A percentile compares a stretch with the other conserved stretches of the same genome.
These are phyloP conservation scores for Botrytis porri DNA, from an alignment of 2,329 filamentous ascomycete genomes.

Conservation along the genomic window DNA sequence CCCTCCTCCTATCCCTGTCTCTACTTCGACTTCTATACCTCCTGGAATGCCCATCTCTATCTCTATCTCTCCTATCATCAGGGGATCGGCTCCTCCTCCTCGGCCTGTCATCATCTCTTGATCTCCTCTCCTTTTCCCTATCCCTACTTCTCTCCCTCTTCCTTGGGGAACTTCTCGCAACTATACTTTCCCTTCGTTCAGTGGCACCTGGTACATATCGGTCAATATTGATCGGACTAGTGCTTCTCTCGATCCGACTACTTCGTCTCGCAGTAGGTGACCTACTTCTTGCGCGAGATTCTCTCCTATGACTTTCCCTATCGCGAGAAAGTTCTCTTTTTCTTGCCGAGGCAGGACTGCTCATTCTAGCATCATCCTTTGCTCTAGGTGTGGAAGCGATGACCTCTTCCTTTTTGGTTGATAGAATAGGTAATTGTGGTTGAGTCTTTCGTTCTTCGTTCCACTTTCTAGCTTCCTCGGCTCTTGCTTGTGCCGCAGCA, in stretches of 20 bases:
- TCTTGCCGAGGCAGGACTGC: conserved; percentile 31
- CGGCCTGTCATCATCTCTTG: conserved; percentile 22
- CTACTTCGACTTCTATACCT: conserved; percentile 28
- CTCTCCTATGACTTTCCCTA: conserved; percentile 32
- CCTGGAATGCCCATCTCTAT: conserved; percentile 15
- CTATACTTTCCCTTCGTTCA: conserved; percentile 30
- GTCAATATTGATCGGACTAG: conserved; percentile 37
- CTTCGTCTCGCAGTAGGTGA: conserved; percentile 31
- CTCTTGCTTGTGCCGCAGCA: conserved; percentile 60
- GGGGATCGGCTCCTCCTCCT: conserved; percentile 24
- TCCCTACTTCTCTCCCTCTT: conserved; percentile 34
- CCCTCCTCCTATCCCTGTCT: conserved; percentile 24
- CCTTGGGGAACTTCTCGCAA: conserved; percentile 23
- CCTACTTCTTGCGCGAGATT: conserved; percentile 37
- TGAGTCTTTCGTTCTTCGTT: conserved; percentile 59
- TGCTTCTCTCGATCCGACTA: conserved; percentile 36
- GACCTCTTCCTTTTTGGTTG: conserved; percentile 25
- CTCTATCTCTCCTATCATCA: conserved; percentile 18
- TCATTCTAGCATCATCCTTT: conserved; percentile 25
- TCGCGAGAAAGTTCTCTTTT: conserved; percentile 37
- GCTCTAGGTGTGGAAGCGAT: conserved; percentile 22
- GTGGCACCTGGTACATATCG: conserved; percentile 37
- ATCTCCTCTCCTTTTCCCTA: conserved; percentile 25
- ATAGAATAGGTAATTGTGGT: conserved; percentile 47
- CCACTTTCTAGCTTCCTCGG: conserved; percentile 59